Evolutionary conservation across 495 filamentous ascomycete genomes (phyloP).

Genomic region (Aspergillus cristatus): DNA sequence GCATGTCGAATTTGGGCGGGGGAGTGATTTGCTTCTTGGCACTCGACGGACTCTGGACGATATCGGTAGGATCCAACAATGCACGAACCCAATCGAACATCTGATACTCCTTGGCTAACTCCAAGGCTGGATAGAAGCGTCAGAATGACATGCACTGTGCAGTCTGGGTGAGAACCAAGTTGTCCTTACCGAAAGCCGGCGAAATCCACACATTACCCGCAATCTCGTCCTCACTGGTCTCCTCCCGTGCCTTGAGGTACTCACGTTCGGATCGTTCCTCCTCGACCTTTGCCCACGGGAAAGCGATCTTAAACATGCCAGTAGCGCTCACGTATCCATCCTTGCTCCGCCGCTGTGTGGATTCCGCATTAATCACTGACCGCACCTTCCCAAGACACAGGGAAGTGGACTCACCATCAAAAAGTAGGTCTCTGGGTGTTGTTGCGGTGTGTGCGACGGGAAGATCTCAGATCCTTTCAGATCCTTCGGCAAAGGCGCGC

Average conservation of each 20-base stretch:
- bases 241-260: constrained; percentile 66
- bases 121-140: constrained; percentile 48
- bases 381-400: background rate
- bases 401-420: constrained; percentile 59
- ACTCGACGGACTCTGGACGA: constrained; percentile 49
- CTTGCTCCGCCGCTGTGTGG: constrained; percentile 79
- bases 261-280: constrained; percentile 85
- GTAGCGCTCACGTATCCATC: constrained; percentile 94
- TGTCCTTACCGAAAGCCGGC: constrained; percentile 59
- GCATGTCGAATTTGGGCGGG: constrained; percentile 57
- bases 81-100: constrained; percentile 85
- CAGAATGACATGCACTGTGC: constrained; percentile 5
- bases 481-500: constrained; percentile 80
- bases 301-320: constrained; percentile 99
- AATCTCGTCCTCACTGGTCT: constrained; percentile 81
- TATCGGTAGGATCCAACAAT: constrained; percentile 67
- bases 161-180: too few relatives aligned
- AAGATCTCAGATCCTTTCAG: constrained; percentile 86
- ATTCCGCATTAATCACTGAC: constrained; percentile 1
- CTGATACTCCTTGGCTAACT: constrained; percentile 72
- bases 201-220: constrained; percentile 96
- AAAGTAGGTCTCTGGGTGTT: constrained; percentile 81
- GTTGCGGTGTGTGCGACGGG: constrained; percentile 46
- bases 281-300: constrained; percentile 76
- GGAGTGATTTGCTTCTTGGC: constrained; percentile 58